phyloP scores from a whole-genome alignment of 345 rosid genomes.

The Geranium brycei region DNA sequence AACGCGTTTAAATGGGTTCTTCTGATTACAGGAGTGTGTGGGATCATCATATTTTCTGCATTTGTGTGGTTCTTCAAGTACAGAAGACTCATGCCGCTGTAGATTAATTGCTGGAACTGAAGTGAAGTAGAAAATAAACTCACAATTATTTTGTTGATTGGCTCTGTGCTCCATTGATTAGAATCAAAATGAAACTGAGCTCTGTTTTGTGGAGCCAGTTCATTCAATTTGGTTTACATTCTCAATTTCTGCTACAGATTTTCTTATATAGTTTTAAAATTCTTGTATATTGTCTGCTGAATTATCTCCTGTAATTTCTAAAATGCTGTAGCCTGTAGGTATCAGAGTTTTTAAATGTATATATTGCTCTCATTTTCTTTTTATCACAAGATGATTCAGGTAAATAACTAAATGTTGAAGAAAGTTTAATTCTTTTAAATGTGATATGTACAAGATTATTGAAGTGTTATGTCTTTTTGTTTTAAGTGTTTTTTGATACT shows the following conservation, averaged over 20 bases:
- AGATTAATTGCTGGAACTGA: conserved; percentile 8
- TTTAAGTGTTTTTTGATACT: too few relatives aligned
- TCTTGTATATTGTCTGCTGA: background rate
- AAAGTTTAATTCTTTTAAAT: too few relatives aligned
- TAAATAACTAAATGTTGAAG: too few relatives aligned
- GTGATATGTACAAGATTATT: too few relatives aligned
- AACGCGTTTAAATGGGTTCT: conserved; percentile 78
- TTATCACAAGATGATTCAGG: too few relatives aligned
- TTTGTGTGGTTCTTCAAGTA: conserved; percentile 79
- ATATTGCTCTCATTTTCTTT: too few relatives aligned
- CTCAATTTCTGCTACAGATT: background rate
- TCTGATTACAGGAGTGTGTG: conserved; percentile 45
- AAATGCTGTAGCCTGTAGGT: too few relatives aligned
- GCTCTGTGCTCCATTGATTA: background rate
- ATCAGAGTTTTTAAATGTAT: too few relatives aligned
- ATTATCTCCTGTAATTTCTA: too few relatives aligned
- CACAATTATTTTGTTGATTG: background rate
- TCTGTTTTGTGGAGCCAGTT: background rate
- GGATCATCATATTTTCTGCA: conserved; percentile 48
- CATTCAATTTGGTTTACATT: background rate
- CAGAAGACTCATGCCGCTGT: conserved; percentile 78
- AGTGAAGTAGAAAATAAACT: too few relatives aligned
- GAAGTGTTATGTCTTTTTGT: too few relatives aligned
- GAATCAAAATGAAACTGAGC: background rate
- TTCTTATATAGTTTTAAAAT: too few relatives aligned